Evolutionary conservation across 805 yeast species (phyloP), one percentile per base, ranked within the genome.

Genomic region (Metschnikowia kunwiensis): DNA sequence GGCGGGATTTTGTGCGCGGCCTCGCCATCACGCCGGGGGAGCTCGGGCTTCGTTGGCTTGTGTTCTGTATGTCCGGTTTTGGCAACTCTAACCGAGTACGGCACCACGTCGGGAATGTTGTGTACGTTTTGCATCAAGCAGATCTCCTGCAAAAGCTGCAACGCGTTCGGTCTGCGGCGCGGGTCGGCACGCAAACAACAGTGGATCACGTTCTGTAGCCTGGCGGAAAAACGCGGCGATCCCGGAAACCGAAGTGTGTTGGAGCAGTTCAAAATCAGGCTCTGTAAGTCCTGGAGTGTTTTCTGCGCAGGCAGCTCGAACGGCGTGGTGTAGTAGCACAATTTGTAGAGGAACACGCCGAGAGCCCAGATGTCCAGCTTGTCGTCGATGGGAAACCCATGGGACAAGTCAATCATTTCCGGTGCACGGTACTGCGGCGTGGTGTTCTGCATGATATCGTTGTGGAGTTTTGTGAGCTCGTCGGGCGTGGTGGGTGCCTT

Each of bases 341-440:
- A 55, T 54, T 85, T 85, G 64, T 84, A 85, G 22, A 85, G 58
- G 45, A 84, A 81, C 18, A 84, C 76, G 9, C 95, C 95, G 23
- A 85, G 56, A 0, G 94, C 95, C 95, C 95, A 85, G 15, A 85
- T 74, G 56, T 85, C 95, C 34, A 86, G 77, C 57, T 85, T 85
- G 54, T 85, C 93, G 58, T 84, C 85, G 33, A 85, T 78, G 9
- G 91, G 82, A 39, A 74, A 72, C 3, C 86, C 79, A 40, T 76
- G 70, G 33, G 76, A 71, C 22, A 85, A 63, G 52, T 85, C 91
- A 20, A 85, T 65, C 93, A 85, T 85, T 58, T 85, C 95, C 3
- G 95, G 95, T 4, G 88, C 70, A 46, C 94, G 68, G 55, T 85
- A 85, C 54, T 85, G 95, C 0, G 94, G 89, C 0, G 95, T 85